Evolutionary conservation across 495 filamentous ascomycete genomes (phyloP).

Genomic region (Aspergillus saccharolyticus): DNA sequence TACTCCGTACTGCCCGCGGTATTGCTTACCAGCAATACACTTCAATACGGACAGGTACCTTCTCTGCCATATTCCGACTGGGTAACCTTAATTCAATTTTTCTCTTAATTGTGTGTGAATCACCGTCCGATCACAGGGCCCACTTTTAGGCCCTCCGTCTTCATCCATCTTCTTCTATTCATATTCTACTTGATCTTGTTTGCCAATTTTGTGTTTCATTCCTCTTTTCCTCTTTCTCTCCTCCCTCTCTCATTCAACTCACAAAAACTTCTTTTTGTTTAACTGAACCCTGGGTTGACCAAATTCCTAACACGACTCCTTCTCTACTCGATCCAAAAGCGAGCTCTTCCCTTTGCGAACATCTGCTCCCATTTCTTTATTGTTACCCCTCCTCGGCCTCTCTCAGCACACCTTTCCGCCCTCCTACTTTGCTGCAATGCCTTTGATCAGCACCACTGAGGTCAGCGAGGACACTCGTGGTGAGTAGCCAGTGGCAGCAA

Average conservation of each 20-base stretch:
- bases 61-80: neutral
- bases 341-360: no score
- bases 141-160: slow-evolving; percentile 5
- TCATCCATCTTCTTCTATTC: neutral
- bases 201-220: no score
- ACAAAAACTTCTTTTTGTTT: neutral
- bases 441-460: slow-evolving; percentile 45
- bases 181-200: neutral
- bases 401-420: neutral
- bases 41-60: neutral
- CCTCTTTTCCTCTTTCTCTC: neutral
- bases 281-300: no score
- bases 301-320: neutral
- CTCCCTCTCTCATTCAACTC: neutral
- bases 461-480: slow-evolving; percentile 51
- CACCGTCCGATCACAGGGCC: slow-evolving; percentile 8
- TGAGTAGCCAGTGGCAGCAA: slow-evolving; percentile 20
- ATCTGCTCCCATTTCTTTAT: no score
- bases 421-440: slow-evolving; percentile 32
- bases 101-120: slow-evolving; percentile 11
- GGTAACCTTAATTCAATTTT: neutral
- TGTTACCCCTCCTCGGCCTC: neutral
- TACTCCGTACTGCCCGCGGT: no score
- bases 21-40: neutral
- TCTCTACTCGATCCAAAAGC: no score